These are phyloP conservation scores for Lolium perenne DNA, from an alignment of 176 grass and related monocot genomes.

Conservation along the genomic window DNA sequence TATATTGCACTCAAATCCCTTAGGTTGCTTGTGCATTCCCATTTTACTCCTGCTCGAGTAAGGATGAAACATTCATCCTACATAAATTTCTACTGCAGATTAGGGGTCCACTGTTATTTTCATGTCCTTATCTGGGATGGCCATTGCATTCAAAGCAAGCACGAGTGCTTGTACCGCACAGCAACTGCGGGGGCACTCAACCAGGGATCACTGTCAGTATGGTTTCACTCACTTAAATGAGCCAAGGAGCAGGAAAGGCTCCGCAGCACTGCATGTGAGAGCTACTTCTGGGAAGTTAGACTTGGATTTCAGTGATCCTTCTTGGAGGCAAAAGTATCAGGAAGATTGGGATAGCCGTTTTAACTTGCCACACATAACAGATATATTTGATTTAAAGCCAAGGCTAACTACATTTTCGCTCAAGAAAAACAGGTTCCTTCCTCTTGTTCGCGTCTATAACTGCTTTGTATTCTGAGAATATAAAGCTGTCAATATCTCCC, in stretches of 20 bases:
- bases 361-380: slow-evolving; percentile 81
- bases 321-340: slow-evolving; percentile 75
- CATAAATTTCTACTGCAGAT: slow-evolving; percentile 35
- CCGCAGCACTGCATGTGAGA: slow-evolving; percentile 29
- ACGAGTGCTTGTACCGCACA: slow-evolving; percentile 13
- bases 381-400: slow-evolving; percentile 87
- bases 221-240: slow-evolving; percentile 50
- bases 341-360: slow-evolving; percentile 80
- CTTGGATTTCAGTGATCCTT: slow-evolving; percentile 71
- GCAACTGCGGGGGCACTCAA: slow-evolving; percentile 15
- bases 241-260: slow-evolving; percentile 43
- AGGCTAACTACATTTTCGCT: slow-evolving; percentile 81
- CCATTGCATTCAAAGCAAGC: slow-evolving; percentile 51
- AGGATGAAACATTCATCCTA: background rate
- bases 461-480: slow-evolving; percentile 26
- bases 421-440: slow-evolving; percentile 76
- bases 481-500: slow-evolving; percentile 14
- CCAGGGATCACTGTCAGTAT: slow-evolving; percentile 11
- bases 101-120: background rate
- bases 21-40: background rate
- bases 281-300: slow-evolving; percentile 49
- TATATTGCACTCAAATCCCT: background rate
- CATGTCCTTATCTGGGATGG: slow-evolving; percentile 50
- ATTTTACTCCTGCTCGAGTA: background rate
- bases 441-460: background rate